These are phyloP conservation scores for Scutellaria baicalensis DNA, from an alignment of 257 asterid species.

Conservation along the genomic window DNA sequence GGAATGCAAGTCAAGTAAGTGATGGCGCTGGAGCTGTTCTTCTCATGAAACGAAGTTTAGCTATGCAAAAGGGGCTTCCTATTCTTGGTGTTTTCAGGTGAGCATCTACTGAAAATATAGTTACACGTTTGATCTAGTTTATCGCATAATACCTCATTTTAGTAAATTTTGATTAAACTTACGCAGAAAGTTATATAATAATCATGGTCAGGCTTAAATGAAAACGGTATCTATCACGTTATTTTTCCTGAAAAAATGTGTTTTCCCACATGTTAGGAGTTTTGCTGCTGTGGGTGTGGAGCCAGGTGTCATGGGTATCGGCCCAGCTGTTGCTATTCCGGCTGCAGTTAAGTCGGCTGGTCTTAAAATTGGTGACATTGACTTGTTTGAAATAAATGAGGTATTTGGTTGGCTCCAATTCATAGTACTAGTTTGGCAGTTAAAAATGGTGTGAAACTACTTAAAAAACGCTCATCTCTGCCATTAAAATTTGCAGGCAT, in stretches of 20 bases:
- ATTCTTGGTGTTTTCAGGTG: constrained; percentile 84
- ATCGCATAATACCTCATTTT: background rate
- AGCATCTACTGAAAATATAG: background rate
- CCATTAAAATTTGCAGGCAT: constrained; percentile 49
- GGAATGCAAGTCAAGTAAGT: constrained; percentile 83
- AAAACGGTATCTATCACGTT: background rate
- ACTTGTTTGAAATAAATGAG: constrained; percentile 88
- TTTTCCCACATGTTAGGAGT: constrained; percentile 43
- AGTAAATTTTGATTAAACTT: background rate
- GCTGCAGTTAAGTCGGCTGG: constrained; percentile 91
- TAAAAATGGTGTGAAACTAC: background rate
- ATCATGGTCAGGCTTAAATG: background rate
- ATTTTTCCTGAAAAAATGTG: background rate
- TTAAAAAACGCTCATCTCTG: background rate
- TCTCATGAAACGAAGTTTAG: constrained; percentile 85
- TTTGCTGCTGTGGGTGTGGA: constrained; percentile 92
- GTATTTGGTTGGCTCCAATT: constrained; percentile 22
- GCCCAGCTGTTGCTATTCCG: constrained; percentile 94
- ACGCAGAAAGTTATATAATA: background rate
- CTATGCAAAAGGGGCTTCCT: constrained; percentile 70
- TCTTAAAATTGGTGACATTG: constrained; percentile 53
- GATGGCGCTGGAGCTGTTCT: constrained; percentile 99
- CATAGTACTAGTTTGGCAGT: background rate
- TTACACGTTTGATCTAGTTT: background rate
- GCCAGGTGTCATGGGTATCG: constrained; percentile 94